Base-by-base conservation (phyloP, 352 stramenopile genomes). In the Phytophthora hybrid region DNA sequence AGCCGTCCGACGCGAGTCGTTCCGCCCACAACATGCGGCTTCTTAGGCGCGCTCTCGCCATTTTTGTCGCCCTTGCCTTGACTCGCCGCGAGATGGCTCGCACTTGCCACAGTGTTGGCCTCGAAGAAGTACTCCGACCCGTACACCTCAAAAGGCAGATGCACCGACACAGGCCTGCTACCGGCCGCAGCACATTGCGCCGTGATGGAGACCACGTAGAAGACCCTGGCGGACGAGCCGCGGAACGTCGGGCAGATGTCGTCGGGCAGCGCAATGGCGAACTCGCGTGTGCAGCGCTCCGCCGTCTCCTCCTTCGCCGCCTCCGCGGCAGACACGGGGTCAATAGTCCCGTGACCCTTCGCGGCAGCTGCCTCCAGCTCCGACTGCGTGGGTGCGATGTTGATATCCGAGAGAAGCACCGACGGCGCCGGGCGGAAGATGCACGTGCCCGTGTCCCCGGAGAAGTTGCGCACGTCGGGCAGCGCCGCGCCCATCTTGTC, bases 111-210 rank as follows among this genome's bases (percentile, higher is more conserved):
- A 21, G 80, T 76, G n/a, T 58, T 52, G 11, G 80, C 65, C 11
- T 71, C 71, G 59, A 92, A 92, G 4, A 76, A 80, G 44, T 85
- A 90, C 61, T 83, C 71, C 1, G 74, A 74, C 16, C 74, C 83
- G 66, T 91, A 91, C 18, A 91, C 78, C 6, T 92, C 85, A 47
- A 92, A 88, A 7, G 85, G 83, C 52, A 92, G 52, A 49, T 92
- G 85, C 18, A 91, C 62, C 1, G 78, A 85, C 1, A 84, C 61
- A 39, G 80, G 69, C 41, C 81, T 78, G 46, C 66, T 86, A 11
- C 57, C 71, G 21, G 29, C n/a, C 44, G 49, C 51, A 14, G 67
- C 66, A 51, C 68, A 64, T 69, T 74, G 68, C 52, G 67, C 78
- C 31, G 80, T 90, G 64, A 92, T 87, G 10, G 85, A 84, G 23